Percentiles rank a stretch among this genome's conserved stretches.
Evolutionary conservation across 129 eudicot species (phyloP).

Genomic region (Mikania micrantha): DNA sequence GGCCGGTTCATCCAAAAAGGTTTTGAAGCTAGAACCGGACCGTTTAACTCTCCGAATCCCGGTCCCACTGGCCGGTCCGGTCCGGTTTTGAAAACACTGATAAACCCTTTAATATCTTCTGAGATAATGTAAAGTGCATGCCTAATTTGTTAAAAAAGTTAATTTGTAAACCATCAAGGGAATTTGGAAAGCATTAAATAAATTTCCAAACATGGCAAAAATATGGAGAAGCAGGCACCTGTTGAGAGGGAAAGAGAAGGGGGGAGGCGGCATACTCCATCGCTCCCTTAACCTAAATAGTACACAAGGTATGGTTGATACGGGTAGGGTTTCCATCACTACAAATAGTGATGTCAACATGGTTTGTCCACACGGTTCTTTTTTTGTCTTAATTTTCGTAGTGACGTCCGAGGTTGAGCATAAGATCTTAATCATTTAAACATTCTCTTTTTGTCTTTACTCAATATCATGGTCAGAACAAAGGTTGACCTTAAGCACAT

Average conservation of each 20-base stretch:
- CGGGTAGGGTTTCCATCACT: background rate
- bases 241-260: background rate
- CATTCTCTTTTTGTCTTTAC: constrained; percentile 1
- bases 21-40: too few relatives aligned
- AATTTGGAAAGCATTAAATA: constrained; percentile 11
- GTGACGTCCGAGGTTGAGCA: background rate
- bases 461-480: constrained; percentile 22
- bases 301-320: constrained; percentile 1
- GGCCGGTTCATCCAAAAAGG: too few relatives aligned
- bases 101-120: background rate
- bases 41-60: too few relatives aligned
- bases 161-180: background rate
- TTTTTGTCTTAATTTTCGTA: background rate
- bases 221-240: background rate
- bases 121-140: background rate
- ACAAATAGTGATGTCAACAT: constrained; percentile 15
- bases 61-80: too few relatives aligned
- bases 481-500: constrained; percentile 33
- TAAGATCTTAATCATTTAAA: background rate
- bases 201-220: constrained; percentile 15
- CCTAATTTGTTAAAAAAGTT: constrained; percentile 1
- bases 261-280: background rate
- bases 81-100: too few relatives aligned
- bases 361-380: constrained; percentile 6
- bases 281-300: constrained; percentile 4